Evolutionary conservation across 139 green algal genomes (phyloP).

Genomic region (Eudorina sp.): DNA sequence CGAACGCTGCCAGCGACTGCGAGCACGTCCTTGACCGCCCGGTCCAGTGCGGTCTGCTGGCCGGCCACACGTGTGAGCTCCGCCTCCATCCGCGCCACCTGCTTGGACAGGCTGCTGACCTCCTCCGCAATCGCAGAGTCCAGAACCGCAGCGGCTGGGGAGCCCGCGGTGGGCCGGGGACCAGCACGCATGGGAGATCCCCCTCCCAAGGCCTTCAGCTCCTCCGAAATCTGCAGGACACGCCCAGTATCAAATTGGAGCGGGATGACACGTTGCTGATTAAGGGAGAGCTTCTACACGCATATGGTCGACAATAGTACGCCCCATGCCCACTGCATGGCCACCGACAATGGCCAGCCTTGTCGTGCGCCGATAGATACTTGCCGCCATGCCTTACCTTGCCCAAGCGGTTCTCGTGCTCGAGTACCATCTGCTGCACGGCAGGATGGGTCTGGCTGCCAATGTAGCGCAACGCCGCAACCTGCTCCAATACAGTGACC

Average conservation of each 20-base stretch:
- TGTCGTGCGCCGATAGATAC: too few relatives aligned
- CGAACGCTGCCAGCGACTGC: background rate
- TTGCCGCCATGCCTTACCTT: too few relatives aligned
- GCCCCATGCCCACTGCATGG: background rate
- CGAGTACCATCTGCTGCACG: slow-evolving; percentile 60
- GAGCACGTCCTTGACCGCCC: background rate
- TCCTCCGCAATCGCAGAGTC: background rate
- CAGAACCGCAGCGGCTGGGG: background rate
- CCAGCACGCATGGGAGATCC: background rate
- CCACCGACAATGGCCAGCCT: too few relatives aligned
- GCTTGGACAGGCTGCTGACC: background rate
- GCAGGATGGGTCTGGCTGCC: slow-evolving; percentile 60
- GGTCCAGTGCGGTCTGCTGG: background rate
- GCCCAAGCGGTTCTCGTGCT: slow-evolving; percentile 52
- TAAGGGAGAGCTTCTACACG: too few relatives aligned
- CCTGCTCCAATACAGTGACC: slow-evolving; percentile 54
- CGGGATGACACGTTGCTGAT: too few relatives aligned
- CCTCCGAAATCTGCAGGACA: slow-evolving; percentile 2
- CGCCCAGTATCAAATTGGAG: too few relatives aligned
- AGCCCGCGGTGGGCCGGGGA: background rate
- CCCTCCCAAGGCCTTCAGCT: slow-evolving; percentile 1
- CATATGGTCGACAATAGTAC: too few relatives aligned
- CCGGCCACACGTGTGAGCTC: background rate
- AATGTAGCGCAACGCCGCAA: slow-evolving; percentile 55
- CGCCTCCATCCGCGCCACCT: background rate